phyloP scores from a whole-genome alignment of 805 yeast species.

The Candida insectorum region DNA sequence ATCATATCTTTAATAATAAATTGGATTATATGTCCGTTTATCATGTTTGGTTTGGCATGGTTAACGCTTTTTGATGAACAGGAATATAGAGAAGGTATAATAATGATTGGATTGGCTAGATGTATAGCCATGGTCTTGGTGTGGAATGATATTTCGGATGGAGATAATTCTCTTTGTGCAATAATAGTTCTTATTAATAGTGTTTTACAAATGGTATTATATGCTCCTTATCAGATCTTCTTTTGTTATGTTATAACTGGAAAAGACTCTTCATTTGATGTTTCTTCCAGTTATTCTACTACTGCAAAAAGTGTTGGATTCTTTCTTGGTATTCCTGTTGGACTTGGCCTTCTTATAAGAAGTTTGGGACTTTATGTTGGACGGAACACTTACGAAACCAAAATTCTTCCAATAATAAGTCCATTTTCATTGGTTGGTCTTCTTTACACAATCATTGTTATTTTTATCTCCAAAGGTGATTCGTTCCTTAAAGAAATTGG shows the following conservation, averaged over 20 bases:
- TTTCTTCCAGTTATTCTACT: constrained; percentile 25
- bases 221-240: constrained; percentile 50
- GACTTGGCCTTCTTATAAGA: constrained; percentile 42
- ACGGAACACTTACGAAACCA: constrained; percentile 25
- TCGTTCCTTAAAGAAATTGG: constrained; percentile 46
- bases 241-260: constrained; percentile 43
- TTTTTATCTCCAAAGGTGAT: constrained; percentile 50
- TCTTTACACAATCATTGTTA: constrained; percentile 48
- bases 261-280: constrained; percentile 16
- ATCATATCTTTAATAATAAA: constrained; percentile 43
- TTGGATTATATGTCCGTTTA: constrained; percentile 55
- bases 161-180: constrained; percentile 50
- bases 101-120: constrained; percentile 57
- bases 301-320: constrained; percentile 50
- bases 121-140: constrained; percentile 63
- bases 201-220: constrained; percentile 47
- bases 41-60: constrained; percentile 60
- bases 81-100: constrained; percentile 53
- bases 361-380: constrained; percentile 22
- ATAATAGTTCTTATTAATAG: constrained; percentile 51
- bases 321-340: constrained; percentile 54
- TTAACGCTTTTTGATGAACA: constrained; percentile 41
- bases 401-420: constrained; percentile 37
- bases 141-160: constrained; percentile 55
- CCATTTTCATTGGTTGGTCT: constrained; percentile 54